phyloP scores from a whole-genome alignment of 768 basidiomycete species.

The Termitomyces sp. region DNA sequence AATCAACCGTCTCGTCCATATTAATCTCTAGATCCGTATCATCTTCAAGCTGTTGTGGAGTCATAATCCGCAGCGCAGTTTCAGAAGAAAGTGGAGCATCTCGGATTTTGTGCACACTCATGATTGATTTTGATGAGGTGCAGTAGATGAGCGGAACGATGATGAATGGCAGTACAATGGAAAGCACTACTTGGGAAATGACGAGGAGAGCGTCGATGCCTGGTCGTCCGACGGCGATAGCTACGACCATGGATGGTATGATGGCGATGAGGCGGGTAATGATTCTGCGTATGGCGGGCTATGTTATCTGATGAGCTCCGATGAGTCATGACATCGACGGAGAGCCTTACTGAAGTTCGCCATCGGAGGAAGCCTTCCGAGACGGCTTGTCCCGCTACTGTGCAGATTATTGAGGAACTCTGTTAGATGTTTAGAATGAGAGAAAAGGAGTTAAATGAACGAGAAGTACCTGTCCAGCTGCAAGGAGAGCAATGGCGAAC shows the following conservation, averaged over 20 bases:
- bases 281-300: constrained; percentile 77
- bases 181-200: constrained; percentile 77
- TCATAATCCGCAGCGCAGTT: neutral
- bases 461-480: constrained; percentile 61
- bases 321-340: neutral
- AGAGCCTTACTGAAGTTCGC: constrained; percentile 60
- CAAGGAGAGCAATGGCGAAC: constrained; percentile 83
- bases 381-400: constrained; percentile 85
- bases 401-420: constrained; percentile 86
- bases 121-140: constrained; percentile 65
- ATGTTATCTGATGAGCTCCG: neutral
- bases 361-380: constrained; percentile 87
- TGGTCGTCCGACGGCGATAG: constrained; percentile 57
- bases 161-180: constrained; percentile 26
- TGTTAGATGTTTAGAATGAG: constrained; percentile 11
- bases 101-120: constrained; percentile 54
- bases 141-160: constrained; percentile 76
- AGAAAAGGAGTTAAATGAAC: neutral
- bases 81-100: constrained; percentile 30
- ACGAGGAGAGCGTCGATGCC: constrained; percentile 83
- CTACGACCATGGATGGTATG: constrained; percentile 77
- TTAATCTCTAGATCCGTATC: neutral
- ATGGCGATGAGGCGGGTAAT: constrained; percentile 78
- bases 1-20: constrained; percentile 45
- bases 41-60: constrained; percentile 16